phyloP scores from a whole-genome alignment of 2,329 filamentous ascomycete species.

The Penicillium sp. region DNA sequence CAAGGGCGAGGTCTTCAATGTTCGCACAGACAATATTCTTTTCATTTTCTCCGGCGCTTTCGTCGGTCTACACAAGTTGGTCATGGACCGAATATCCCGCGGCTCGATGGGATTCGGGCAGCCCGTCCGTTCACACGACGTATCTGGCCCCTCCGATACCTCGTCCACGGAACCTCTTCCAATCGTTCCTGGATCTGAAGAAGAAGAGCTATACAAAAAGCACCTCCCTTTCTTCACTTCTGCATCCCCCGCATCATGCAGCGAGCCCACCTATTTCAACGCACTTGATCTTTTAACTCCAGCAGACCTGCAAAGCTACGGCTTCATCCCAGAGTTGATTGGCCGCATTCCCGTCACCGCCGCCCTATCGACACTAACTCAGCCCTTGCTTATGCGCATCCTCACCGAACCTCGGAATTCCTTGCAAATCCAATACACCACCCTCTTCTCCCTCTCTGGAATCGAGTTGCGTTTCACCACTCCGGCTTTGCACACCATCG shows the following conservation, averaged over 20 bases:
- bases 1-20: slow-evolving; percentile 65
- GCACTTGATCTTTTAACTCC: slow-evolving; percentile 72
- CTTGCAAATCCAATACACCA: slow-evolving; percentile 82
- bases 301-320: slow-evolving; percentile 76
- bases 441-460: slow-evolving; percentile 78
- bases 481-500: slow-evolving; percentile 76
- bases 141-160: slow-evolving; percentile 22
- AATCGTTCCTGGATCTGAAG: slow-evolving; percentile 63
- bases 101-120: slow-evolving; percentile 90
- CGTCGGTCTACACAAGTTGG: slow-evolving; percentile 82
- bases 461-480: slow-evolving; percentile 80
- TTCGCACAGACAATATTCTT: slow-evolving; percentile 93
- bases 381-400: slow-evolving; percentile 73
- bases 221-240: slow-evolving; percentile 60
- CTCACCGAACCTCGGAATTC: slow-evolving; percentile 90
- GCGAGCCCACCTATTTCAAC: slow-evolving; percentile 53
- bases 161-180: slow-evolving; percentile 44
- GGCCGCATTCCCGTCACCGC: slow-evolving; percentile 92
- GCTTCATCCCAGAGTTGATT: slow-evolving; percentile 92
- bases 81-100: slow-evolving; percentile 83
- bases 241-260: slow-evolving; percentile 49
- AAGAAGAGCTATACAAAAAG: slow-evolving; percentile 60
- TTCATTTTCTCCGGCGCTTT: slow-evolving; percentile 98
- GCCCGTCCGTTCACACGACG: slow-evolving; percentile 60
- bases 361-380: slow-evolving; percentile 73